A percentile compares a stretch with the other conserved stretches of the same genome.
Conservation (phyloP, 2,329 filamentous ascomycete species). For the Tricladium varicosporioides region DNA sequence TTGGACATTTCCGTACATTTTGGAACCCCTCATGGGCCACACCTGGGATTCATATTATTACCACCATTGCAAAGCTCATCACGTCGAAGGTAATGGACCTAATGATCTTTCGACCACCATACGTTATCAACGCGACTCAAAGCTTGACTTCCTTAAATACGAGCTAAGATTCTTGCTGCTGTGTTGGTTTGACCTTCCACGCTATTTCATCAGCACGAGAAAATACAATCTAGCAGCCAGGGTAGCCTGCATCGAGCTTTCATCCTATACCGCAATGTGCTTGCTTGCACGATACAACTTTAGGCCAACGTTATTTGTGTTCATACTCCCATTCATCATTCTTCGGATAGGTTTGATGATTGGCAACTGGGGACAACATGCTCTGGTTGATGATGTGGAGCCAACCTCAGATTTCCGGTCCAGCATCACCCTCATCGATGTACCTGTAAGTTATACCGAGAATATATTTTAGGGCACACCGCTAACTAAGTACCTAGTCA, state of each 20-base stretch:
- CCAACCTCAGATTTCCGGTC: slow-evolving; percentile 77
- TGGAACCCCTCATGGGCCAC: slow-evolving; percentile 76
- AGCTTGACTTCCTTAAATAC: slow-evolving; percentile 67
- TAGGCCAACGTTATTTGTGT: slow-evolving; percentile 54
- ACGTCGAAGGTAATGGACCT: slow-evolving; percentile 77
- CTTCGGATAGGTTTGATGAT: slow-evolving; percentile 74
- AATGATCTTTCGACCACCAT: slow-evolving; percentile 75
- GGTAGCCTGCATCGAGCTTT: slow-evolving; percentile 59
- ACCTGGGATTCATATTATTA: slow-evolving; percentile 86
- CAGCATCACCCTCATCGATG: slow-evolving; percentile 77
- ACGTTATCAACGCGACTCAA: slow-evolving; percentile 69
- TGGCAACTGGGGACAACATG: slow-evolving; percentile 83
- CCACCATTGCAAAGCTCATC: slow-evolving; percentile 84
- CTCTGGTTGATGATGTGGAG: slow-evolving; percentile 72
- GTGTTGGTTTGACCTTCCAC: slow-evolving; percentile 71
- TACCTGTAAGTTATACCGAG: slow-evolving; percentile 56
- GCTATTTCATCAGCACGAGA: slow-evolving; percentile 68
- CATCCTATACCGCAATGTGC: slow-evolving; percentile 56
- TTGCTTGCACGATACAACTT: slow-evolving; percentile 50
- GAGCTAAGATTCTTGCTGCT: slow-evolving; percentile 71
- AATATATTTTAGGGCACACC: slow-evolving; percentile 1
- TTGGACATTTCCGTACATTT: slow-evolving; percentile 66
- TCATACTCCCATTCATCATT: slow-evolving; percentile 63
- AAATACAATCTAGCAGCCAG: slow-evolving; percentile 53
- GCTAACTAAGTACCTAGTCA: slow-evolving; percentile 48